phyloP scores from a whole-genome alignment of 2,329 filamentous ascomycete species.

The Sclerotiophoma versabilis region DNA sequence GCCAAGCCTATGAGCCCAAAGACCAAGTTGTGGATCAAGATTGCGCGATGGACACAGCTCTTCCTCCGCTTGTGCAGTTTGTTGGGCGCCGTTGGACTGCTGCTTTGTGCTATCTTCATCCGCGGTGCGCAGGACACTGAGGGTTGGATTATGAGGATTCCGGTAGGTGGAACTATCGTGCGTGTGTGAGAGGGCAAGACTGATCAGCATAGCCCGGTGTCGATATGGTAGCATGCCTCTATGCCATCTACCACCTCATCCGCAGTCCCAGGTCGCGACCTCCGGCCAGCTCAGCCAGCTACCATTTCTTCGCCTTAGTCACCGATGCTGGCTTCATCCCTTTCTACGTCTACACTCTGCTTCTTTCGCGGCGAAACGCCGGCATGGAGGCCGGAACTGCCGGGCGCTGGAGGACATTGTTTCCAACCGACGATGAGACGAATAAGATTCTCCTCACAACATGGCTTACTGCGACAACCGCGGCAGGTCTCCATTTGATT shows the following conservation, averaged over 20 bases:
- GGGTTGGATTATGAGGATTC: conserved; percentile 78
- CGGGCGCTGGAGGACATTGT: conserved; percentile 72
- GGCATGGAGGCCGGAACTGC: conserved; percentile 53
- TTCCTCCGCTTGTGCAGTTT: conserved; percentile 71
- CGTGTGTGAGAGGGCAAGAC: not conserved
- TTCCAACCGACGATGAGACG: conserved; percentile 63
- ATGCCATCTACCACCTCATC: conserved; percentile 81
- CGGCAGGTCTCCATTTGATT: conserved; percentile 72
- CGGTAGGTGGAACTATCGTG: conserved; percentile 61
- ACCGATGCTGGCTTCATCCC: conserved; percentile 73
- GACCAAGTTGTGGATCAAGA: conserved; percentile 75
- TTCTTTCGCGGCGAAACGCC: conserved; percentile 62
- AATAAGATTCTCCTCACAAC: conserved; percentile 69
- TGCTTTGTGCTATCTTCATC: conserved; percentile 80
- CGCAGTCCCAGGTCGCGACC: conserved; percentile 74
- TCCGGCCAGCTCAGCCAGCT: conserved; percentile 82
- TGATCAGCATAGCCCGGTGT: conserved; percentile 70
- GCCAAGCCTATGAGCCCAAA: conserved; percentile 72
- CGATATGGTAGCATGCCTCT: conserved; percentile 73
- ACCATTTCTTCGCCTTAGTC: conserved; percentile 82
- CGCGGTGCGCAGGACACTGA: conserved; percentile 69
- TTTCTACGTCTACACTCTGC: conserved; percentile 67
- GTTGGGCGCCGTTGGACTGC: conserved; percentile 71
- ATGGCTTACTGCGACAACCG: conserved; percentile 71
- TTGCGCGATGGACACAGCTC: conserved; percentile 73